phyloP scores from a whole-genome alignment of 202 grass and related monocot genomes.

The Zizania palustris region DNA sequence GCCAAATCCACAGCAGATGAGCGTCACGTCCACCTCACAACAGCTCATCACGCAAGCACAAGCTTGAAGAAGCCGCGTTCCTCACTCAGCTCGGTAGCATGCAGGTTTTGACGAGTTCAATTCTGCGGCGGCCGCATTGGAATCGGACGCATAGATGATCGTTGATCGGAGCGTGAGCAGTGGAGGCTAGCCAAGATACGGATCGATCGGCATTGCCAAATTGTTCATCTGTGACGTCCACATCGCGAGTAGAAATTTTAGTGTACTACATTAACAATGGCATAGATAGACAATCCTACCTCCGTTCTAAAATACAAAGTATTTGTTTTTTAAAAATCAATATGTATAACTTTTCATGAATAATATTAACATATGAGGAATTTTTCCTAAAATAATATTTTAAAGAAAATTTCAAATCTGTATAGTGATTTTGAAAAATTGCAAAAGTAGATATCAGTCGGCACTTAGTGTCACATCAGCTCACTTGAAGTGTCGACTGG shows the following conservation, averaged over 20 bases:
- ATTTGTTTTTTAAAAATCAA: not conserved
- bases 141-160: too few relatives aligned
- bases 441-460: too few relatives aligned
- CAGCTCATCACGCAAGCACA: constrained; percentile 40
- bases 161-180: not conserved
- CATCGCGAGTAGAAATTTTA: not conserved
- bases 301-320: too few relatives aligned
- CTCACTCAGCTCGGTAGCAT: not conserved
- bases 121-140: not conserved
- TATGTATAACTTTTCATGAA: not conserved
- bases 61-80: not conserved
- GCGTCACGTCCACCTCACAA: constrained; percentile 43
- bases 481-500: too few relatives aligned
- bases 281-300: not conserved
- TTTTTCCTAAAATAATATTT: too few relatives aligned
- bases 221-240: not conserved
- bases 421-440: too few relatives aligned
- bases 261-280: not conserved
- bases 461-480: too few relatives aligned
- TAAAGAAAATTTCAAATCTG: too few relatives aligned
- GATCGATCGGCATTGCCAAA: not conserved
- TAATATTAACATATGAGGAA: too few relatives aligned
- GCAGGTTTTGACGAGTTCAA: constrained; percentile 22
- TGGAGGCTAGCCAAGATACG: not conserved
- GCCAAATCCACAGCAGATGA: not conserved